Evolutionary conservation across 1,139 yeast genomes (phyloP).

Genomic region (Geotrichum cucujoidarum): DNA sequence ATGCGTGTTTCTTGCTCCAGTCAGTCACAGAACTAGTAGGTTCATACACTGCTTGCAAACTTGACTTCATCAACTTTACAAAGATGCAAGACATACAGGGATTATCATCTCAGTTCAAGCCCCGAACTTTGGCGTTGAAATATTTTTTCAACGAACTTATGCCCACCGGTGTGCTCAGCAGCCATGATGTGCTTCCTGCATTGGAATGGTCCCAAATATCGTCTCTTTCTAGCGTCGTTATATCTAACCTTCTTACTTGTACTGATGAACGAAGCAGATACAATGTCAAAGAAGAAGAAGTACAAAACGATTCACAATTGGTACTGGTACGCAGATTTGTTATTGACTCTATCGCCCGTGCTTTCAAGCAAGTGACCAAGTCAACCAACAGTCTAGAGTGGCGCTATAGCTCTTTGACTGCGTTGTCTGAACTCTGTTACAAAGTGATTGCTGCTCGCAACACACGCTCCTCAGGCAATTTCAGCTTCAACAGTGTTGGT

Average conservation of each 20-base stretch:
- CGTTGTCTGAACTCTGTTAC: slow-evolving; percentile 48
- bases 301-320: slow-evolving; percentile 59
- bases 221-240: slow-evolving; percentile 44
- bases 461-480: slow-evolving; percentile 23
- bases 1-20: slow-evolving; percentile 64
- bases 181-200: slow-evolving; percentile 21
- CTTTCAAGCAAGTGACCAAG: slow-evolving; percentile 47
- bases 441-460: slow-evolving; percentile 28
- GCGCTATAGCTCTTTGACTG: slow-evolving; percentile 52
- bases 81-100: slow-evolving; percentile 42
- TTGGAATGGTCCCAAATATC: slow-evolving; percentile 42
- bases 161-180: slow-evolving; percentile 47
- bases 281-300: slow-evolving; percentile 42
- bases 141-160: slow-evolving; percentile 70
- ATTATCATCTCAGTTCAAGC: slow-evolving; percentile 40
- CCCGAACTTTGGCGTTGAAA: slow-evolving; percentile 72
- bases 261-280: slow-evolving; percentile 31
- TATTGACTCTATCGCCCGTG: slow-evolving; percentile 63
- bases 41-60: slow-evolving; percentile 74
- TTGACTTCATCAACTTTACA: slow-evolving; percentile 75
- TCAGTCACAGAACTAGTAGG: slow-evolving; percentile 64
- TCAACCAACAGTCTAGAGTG: slow-evolving; percentile 36
- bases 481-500: slow-evolving; percentile 38
- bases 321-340: slow-evolving; percentile 67
- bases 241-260: slow-evolving; percentile 46